These are phyloP conservation scores for Backusella mclennaniae DNA, from an alignment of 192 early-diverging fungal genomes.

Conservation along the genomic window DNA sequence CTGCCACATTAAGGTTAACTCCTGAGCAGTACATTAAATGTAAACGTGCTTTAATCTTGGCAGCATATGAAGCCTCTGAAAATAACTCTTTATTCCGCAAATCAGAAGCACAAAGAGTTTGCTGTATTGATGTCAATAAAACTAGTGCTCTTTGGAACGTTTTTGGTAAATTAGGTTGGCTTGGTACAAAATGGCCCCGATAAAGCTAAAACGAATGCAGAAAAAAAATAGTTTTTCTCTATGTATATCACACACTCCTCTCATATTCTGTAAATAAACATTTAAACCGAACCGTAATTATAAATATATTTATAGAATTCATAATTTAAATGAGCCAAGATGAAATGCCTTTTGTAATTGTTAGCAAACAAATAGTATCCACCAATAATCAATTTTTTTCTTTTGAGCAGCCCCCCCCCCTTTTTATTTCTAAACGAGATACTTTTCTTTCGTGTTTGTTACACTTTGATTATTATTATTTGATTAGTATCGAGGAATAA, in stretches of 20 bases:
- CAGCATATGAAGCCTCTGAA: constrained; percentile 30
- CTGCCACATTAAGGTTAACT: constrained; percentile 65
- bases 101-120: constrained; percentile 78
- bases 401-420: background rate
- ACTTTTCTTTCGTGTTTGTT: background rate
- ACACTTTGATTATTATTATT: background rate
- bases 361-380: background rate
- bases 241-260: background rate
- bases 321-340: background rate
- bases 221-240: background rate
- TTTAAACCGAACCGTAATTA: background rate
- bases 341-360: background rate
- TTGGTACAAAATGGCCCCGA: constrained; percentile 35
- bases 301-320: background rate
- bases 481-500: background rate
- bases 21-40: constrained; percentile 77
- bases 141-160: constrained; percentile 73
- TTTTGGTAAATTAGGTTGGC: constrained; percentile 76
- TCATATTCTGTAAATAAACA: constrained; percentile 10
- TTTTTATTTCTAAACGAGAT: background rate
- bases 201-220: constrained; percentile 16
- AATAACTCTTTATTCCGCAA: constrained; percentile 60
- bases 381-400: background rate
- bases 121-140: constrained; percentile 87
- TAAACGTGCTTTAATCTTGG: constrained; percentile 65